phyloP scores from a whole-genome alignment of 2,329 filamentous ascomycete species.

The Clonostachys byssicola region DNA sequence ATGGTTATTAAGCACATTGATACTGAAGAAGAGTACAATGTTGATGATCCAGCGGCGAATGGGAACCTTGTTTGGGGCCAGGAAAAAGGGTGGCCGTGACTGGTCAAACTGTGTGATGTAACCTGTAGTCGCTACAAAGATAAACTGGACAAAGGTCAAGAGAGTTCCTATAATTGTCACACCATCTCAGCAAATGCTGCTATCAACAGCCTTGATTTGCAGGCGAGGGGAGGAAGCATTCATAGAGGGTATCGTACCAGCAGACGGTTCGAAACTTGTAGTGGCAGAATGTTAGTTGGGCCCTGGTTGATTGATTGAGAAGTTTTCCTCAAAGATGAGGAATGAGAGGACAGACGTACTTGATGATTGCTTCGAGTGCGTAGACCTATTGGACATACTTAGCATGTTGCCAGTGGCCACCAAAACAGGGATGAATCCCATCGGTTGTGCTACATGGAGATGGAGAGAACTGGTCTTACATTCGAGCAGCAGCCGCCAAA shows the following conservation, averaged over 20 bases:
- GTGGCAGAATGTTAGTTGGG: constrained; percentile 5
- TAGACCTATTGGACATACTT: constrained; percentile 63
- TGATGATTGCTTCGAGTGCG: constrained; percentile 89
- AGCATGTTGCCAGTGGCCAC: neutral
- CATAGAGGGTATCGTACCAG: constrained; percentile 49
- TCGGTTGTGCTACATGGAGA: neutral
- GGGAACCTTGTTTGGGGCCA: constrained; percentile 76
- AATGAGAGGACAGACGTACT: constrained; percentile 52
- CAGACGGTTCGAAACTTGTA: constrained; percentile 72
- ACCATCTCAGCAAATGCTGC: neutral
- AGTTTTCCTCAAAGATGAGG: neutral
- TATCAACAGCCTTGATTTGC: constrained; percentile 8
- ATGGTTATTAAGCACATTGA: constrained; percentile 96
- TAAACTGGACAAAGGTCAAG: constrained; percentile 84
- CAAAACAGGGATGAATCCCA: neutral
- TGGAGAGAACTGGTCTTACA: constrained; percentile 40
- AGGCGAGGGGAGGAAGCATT: neutral
- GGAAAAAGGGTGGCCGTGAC: constrained; percentile 63
- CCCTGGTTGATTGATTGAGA: constrained; percentile 6
- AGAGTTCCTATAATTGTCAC: constrained; percentile 46
- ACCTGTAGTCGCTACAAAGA: constrained; percentile 76
- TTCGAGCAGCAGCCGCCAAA: constrained; percentile 96
- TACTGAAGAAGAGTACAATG: constrained; percentile 84
- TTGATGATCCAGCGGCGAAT: constrained; percentile 83
- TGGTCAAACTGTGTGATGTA: constrained; percentile 71